Evolutionary conservation across 2,329 filamentous ascomycete species (phyloP).

Genomic region (Sclerotinia glacialis): DNA sequence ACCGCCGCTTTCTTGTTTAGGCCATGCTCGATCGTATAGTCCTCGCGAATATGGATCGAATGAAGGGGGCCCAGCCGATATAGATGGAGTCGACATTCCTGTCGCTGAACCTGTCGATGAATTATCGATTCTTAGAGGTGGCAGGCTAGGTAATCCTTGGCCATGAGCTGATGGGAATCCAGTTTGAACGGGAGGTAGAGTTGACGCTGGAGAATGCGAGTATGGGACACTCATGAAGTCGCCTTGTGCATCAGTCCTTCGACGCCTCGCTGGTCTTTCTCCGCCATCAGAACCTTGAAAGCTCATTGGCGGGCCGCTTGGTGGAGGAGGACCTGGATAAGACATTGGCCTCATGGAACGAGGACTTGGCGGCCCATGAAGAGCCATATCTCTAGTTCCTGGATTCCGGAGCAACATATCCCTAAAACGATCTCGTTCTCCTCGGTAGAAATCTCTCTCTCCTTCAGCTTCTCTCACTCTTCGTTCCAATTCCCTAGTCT

Average conservation of each 20-base stretch:
- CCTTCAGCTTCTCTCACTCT: constrained; percentile 53
- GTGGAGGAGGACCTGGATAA: constrained; percentile 30
- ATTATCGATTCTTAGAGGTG: constrained; percentile 37
- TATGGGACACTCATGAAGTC: constrained; percentile 36
- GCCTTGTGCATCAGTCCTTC: constrained; percentile 37
- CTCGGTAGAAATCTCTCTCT: constrained; percentile 70
- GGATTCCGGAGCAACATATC: constrained; percentile 62
- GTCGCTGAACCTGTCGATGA: constrained; percentile 25
- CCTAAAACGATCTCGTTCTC: constrained; percentile 68
- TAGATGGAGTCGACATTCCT: constrained; percentile 26
- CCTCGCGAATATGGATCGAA: constrained; percentile 33
- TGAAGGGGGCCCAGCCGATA: constrained; percentile 28
- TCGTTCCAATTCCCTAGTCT: constrained; percentile 62
- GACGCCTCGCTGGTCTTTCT: constrained; percentile 36
- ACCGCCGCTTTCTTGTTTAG: constrained; percentile 30
- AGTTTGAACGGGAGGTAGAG: constrained; percentile 34
- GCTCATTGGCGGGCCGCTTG: constrained; percentile 26
- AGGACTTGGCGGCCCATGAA: constrained; percentile 53
- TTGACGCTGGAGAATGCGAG: constrained; percentile 34
- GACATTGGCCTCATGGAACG: constrained; percentile 31
- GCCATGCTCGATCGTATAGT: constrained; percentile 35
- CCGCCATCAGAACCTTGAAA: constrained; percentile 27
- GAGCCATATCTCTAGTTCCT: constrained; percentile 52
- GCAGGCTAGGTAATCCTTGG: constrained; percentile 32
- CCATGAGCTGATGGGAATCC: constrained; percentile 26